phyloP scores from a whole-genome alignment of 176 grass and related monocot species.

The Stipa capillata region DNA sequence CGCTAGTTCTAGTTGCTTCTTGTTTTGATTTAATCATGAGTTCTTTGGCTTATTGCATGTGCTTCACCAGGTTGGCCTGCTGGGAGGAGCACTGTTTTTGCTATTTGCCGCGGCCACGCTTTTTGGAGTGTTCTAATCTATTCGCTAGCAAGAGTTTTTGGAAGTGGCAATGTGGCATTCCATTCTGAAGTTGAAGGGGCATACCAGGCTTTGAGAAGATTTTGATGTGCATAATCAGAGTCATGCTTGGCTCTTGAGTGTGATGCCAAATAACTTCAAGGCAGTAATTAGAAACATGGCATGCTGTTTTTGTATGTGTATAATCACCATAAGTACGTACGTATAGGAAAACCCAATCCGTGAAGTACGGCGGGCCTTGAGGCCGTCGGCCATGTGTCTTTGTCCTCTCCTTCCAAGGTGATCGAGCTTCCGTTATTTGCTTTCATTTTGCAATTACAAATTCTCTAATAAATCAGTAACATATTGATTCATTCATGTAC shows the following conservation, averaged over 20 bases:
- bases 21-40: neutral
- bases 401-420: too few species aligned
- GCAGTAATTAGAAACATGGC: too few species aligned
- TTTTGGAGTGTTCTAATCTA: constrained; percentile 61
- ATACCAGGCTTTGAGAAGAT: too few species aligned
- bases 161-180: neutral
- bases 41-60: neutral
- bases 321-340: too few species aligned
- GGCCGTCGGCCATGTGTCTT: too few species aligned
- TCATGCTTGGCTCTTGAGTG: neutral
- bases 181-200: neutral
- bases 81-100: constrained; percentile 73
- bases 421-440: too few species aligned
- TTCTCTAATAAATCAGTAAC: too few species aligned
- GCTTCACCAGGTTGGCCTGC: constrained; percentile 64
- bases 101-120: constrained; percentile 63
- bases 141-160: neutral
- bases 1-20: neutral
- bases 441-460: too few species aligned
- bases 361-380: too few species aligned
- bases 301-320: too few species aligned
- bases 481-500: too few species aligned
- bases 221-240: neutral
- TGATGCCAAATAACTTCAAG: neutral
- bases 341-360: too few species aligned